Conservation (phyloP, 345 rosid species). For the Clarkia xantiana region DNA sequence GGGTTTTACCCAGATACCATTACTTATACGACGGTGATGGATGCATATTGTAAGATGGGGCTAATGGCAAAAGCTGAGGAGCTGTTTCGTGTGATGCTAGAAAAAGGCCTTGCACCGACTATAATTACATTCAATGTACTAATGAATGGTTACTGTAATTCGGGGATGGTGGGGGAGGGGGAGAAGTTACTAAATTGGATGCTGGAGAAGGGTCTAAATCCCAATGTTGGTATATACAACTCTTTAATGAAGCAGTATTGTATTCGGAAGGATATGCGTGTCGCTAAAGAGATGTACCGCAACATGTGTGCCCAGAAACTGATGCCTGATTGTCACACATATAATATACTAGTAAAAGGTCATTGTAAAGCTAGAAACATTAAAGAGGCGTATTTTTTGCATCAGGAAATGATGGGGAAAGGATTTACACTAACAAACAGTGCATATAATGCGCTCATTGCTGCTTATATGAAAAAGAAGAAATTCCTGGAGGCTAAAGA, state of each 20-base stretch:
- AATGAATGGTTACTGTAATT: constrained; percentile 74
- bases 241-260: constrained; percentile 70
- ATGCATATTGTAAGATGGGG: constrained; percentile 62
- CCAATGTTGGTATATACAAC: constrained; percentile 70
- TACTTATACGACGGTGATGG: constrained; percentile 79
- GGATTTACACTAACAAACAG: constrained; percentile 39
- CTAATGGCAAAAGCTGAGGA: constrained; percentile 56
- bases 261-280: constrained; percentile 37
- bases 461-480: constrained; percentile 63
- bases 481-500: constrained; percentile 57
- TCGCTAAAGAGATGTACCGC: constrained; percentile 33
- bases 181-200: constrained; percentile 74
- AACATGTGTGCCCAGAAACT: constrained; percentile 52
- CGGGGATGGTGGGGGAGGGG: constrained; percentile 74
- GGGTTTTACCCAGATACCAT: constrained; percentile 49
- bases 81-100: constrained; percentile 61
- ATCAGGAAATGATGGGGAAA: constrained; percentile 46
- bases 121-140: constrained; percentile 74
- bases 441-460: constrained; percentile 60
- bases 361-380: constrained; percentile 97
- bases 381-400: constrained; percentile 91
- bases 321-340: constrained; percentile 59
- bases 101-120: constrained; percentile 55
- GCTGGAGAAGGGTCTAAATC: constrained; percentile 62
- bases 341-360: constrained; percentile 66